phyloP scores from a whole-genome alignment of 768 basidiomycete genomes.

The Punctularia strigosozonata region DNA sequence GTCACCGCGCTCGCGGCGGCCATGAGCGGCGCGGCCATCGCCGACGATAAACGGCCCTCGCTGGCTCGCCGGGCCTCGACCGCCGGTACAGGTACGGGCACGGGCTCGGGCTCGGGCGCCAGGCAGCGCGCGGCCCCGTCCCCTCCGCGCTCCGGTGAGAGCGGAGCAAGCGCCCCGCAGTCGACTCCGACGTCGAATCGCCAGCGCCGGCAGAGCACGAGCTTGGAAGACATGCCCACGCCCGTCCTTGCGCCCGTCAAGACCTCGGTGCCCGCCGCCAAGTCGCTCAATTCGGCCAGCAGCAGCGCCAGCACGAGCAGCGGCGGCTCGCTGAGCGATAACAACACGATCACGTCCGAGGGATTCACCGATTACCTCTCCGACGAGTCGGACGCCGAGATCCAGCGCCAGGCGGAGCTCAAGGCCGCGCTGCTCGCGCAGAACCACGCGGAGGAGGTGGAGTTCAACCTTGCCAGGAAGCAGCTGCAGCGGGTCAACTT shows the following conservation, averaged over 20 bases:
- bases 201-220: too few species aligned
- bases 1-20: too few species aligned
- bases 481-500: conserved; percentile 66
- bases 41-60: too few species aligned
- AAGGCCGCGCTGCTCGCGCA: conserved; percentile 70
- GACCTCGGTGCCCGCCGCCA: conserved; percentile 3
- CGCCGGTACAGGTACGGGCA: too few species aligned
- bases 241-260: conserved; percentile 16
- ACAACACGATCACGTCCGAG: conserved; percentile 72
- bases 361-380: conserved; percentile 85
- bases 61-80: too few species aligned
- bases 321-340: conserved; percentile 40
- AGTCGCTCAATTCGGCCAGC: conserved; percentile 6
- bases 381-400: conserved; percentile 85
- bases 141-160: too few species aligned
- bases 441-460: conserved; percentile 67
- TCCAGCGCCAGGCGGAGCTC: conserved; percentile 78
- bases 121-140: too few species aligned
- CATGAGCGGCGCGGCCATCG: too few species aligned
- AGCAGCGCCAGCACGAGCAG: conserved; percentile 46
- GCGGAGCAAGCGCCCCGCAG: too few species aligned
- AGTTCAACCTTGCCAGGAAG: conserved; percentile 72
- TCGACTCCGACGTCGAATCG: too few species aligned
- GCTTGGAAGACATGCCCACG: conserved; percentile 21
- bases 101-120: too few species aligned